phyloP scores from a whole-genome alignment of 768 basidiomycete species.

The Crucibulum laeve region DNA sequence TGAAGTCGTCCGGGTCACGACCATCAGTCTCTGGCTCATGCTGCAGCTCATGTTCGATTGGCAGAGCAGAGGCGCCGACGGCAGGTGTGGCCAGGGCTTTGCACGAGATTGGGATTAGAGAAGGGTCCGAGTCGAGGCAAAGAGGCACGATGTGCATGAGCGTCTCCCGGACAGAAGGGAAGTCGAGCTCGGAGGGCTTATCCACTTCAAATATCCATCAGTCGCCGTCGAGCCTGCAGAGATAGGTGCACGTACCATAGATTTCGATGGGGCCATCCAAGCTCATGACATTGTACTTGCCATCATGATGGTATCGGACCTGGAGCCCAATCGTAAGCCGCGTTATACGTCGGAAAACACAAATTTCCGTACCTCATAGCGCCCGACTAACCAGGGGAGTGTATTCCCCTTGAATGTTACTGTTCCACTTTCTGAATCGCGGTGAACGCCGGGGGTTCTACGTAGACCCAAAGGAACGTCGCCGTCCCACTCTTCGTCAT shows the following conservation, averaged over 20 bases:
- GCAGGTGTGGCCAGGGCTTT: slow-evolving; percentile 27
- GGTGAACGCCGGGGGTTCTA: slow-evolving; percentile 26
- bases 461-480: slow-evolving; percentile 58
- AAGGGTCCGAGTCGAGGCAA: slow-evolving; percentile 83
- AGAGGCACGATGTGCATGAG: slow-evolving; percentile 78
- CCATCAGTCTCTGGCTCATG: slow-evolving; percentile 28
- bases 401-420: slow-evolving; percentile 75
- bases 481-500: slow-evolving; percentile 92
- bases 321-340: slow-evolving; percentile 16
- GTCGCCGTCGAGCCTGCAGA: background rate
- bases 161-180: slow-evolving; percentile 57
- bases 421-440: slow-evolving; percentile 52
- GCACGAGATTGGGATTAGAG: slow-evolving; percentile 72
- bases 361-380: slow-evolving; percentile 66
- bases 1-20: slow-evolving; percentile 87
- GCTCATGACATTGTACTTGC: slow-evolving; percentile 94
- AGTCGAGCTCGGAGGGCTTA: slow-evolving; percentile 59
- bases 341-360: background rate
- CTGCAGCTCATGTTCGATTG: background rate
- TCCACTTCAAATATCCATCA: slow-evolving; percentile 46
- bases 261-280: slow-evolving; percentile 84
- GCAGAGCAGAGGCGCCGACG: background rate
- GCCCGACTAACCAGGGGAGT: slow-evolving; percentile 82
- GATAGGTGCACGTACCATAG: slow-evolving; percentile 55
- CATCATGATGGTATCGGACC: slow-evolving; percentile 93